Evolutionary conservation across 495 filamentous ascomycete genomes (phyloP).

Genomic region (Aspergillus olivimuriae): DNA sequence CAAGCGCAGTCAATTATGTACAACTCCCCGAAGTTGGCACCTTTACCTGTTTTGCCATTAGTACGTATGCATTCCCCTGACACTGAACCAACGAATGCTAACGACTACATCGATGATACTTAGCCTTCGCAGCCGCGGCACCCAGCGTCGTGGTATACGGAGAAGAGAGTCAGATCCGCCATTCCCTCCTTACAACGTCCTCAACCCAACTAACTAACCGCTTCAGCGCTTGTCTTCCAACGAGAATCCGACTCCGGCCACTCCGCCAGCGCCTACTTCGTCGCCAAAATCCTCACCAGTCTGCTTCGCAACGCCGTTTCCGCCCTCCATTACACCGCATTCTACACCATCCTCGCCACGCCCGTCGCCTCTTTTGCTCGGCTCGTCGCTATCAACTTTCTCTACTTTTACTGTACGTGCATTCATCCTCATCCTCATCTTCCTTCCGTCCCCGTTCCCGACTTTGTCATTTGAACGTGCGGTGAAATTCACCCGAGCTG

Average conservation of each 20-base stretch:
- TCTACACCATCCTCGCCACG: constrained; percentile 42
- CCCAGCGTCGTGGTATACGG: constrained; percentile 51
- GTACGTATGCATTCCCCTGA: constrained; percentile 11
- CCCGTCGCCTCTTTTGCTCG: constrained; percentile 41
- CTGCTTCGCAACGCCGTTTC: constrained; percentile 43
- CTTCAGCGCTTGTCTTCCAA: too few species aligned
- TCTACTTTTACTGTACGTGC: constrained; percentile 45
- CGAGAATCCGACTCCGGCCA: constrained; percentile 49
- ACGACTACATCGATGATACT: background rate
- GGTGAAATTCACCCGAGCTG: too few species aligned
- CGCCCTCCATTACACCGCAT: constrained; percentile 48
- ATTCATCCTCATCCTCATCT: too few species aligned
- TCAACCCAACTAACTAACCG: too few species aligned
- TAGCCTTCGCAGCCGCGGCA: constrained; percentile 38
- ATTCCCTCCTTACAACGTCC: too few species aligned
- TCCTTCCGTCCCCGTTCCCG: too few species aligned
- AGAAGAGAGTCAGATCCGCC: constrained; percentile 38
- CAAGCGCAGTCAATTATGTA: constrained; percentile 41
- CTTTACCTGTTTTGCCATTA: constrained; percentile 44
- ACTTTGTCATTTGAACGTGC: too few species aligned
- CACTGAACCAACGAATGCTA: background rate
- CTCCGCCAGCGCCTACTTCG: constrained; percentile 47
- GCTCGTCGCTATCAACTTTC: constrained; percentile 40
- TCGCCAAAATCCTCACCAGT: constrained; percentile 47
- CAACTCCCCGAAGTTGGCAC: constrained; percentile 44